Conservation (phyloP, 2,329 filamentous ascomycete species). For the Ceratocystis albifundus region DNA sequence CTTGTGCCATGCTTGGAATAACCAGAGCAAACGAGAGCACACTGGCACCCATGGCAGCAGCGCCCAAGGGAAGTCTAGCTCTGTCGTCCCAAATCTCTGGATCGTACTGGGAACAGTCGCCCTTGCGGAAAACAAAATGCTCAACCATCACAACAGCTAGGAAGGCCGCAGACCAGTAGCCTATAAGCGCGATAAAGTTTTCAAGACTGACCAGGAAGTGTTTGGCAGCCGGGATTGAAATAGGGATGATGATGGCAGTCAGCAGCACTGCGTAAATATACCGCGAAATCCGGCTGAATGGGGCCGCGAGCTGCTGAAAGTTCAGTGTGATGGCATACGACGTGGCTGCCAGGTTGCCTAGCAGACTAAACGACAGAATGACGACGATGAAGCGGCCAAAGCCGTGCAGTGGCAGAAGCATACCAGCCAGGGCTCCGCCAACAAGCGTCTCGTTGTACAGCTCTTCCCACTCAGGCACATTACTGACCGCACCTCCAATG, state of each 20-base stretch:
- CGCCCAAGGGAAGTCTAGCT: constrained; percentile 35
- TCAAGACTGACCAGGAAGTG: constrained; percentile 47
- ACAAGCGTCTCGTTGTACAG: constrained; percentile 44
- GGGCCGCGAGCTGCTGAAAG: constrained; percentile 50
- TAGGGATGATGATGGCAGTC: constrained; percentile 48
- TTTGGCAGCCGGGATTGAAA: constrained; percentile 43
- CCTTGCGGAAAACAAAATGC: constrained; percentile 38
- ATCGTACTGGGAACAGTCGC: constrained; percentile 37
- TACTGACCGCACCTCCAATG: constrained; percentile 49
- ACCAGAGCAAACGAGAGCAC: constrained; percentile 40
- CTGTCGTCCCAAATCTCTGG: constrained; percentile 39
- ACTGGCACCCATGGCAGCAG: constrained; percentile 38
- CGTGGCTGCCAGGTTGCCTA: constrained; percentile 49
- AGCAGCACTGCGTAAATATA: constrained; percentile 47
- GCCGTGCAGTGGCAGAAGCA: constrained; percentile 45
- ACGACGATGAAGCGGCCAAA: constrained; percentile 54
- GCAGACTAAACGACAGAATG: constrained; percentile 43
- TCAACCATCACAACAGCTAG: constrained; percentile 40
- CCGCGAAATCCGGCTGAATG: constrained; percentile 44
- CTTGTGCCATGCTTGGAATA: constrained; percentile 48
- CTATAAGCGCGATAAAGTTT: constrained; percentile 47
- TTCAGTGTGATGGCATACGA: constrained; percentile 54
- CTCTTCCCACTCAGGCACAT: constrained; percentile 41
- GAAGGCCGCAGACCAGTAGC: constrained; percentile 48
- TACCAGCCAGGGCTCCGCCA: constrained; percentile 48